These are phyloP conservation scores for Porodaedalea pini DNA, from an alignment of 1,284 basidiomycete species.

Conservation along the genomic window DNA sequence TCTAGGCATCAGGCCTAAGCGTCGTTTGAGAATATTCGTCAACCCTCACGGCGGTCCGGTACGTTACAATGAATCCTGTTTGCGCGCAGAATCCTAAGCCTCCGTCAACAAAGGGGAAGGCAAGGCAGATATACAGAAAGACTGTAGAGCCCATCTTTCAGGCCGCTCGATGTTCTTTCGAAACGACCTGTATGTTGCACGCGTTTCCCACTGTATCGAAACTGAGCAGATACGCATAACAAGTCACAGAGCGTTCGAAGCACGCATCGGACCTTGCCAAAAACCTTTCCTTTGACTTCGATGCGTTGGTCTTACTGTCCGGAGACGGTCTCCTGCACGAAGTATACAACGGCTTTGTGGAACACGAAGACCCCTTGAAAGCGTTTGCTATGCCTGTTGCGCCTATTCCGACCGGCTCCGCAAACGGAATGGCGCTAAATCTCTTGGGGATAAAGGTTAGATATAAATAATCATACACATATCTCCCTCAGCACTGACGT, in stretches of 20 bases:
- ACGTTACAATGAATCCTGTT: conserved; percentile 20
- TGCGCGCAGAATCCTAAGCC: background rate
- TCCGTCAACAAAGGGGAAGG: conserved; percentile 60
- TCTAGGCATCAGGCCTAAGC: conserved; percentile 47
- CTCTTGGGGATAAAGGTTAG: conserved; percentile 63
- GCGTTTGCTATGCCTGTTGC: conserved; percentile 79
- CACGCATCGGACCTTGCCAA: conserved; percentile 76
- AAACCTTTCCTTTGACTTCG: conserved; percentile 59
- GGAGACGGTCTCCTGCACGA: conserved; percentile 92
- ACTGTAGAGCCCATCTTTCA: conserved; percentile 77
- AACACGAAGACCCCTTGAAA: conserved; percentile 60
- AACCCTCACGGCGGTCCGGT: conserved; percentile 85
- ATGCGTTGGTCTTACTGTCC: conserved; percentile 80
- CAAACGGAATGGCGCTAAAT: conserved; percentile 78
- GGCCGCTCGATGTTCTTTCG: conserved; percentile 69
- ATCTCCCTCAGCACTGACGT: background rate
- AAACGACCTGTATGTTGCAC: conserved; percentile 52
- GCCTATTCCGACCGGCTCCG: conserved; percentile 87
- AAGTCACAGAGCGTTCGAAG: conserved; percentile 68
- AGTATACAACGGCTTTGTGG: conserved; percentile 87
- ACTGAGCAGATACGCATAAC: conserved; percentile 6
- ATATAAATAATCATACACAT: background rate
- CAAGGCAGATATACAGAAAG: conserved; percentile 54
- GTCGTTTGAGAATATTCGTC: conserved; percentile 69
- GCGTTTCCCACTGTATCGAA: background rate